Evolutionary conservation across 2,329 filamentous ascomycete genomes (phyloP), one percentile per base, ranked within the genome.

Genomic region (Dothideomycetes sp.): DNA sequence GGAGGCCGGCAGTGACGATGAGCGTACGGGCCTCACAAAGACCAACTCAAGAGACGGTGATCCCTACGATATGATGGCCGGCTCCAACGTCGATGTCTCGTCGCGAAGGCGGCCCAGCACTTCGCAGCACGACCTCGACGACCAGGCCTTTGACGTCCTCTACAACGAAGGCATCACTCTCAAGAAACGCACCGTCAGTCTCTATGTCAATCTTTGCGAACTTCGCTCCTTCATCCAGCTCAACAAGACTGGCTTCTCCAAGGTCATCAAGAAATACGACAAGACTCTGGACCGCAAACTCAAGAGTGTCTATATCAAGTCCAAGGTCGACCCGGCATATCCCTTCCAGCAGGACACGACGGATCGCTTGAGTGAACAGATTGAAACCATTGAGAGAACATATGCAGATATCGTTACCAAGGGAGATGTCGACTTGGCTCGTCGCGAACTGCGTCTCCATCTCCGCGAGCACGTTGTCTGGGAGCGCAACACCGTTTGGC

Each of bases 401-500:
- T 98, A 95, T 56, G 79, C 87, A 1, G 74, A 82, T 18, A 69
- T 95, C 13, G 82, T 93, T 41, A 93, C 87, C 0, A 76, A 81
- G 29, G 87, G 87, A 20, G 85, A 98, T 54, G 64, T 82, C 3
- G 69, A 74, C 5, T 66, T 82, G 10, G 88, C 91, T 4, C 84
- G 80, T 54, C 81, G 84, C 51, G 91, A 96, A 57, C 70, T 98
- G 43, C 77, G 91, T 40, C 76, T 94, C 20, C 88, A 98, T 56
- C 73, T 98, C 18, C 74, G 91, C 43, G 93, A 98, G 63, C 91
- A 98, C 60, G 88, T 98, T 15, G 89, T 96, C 0, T 98, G 91
- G 93, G 93, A 98, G 61, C 77, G 91, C 43, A 98, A 98, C 58
- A 98, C 91, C 0, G 91, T 98, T 13, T 98, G 91, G 91, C 74